A percentile compares a stretch with the other conserved stretches of the same genome.
phyloP scores from a whole-genome alignment of 768 basidiomycete species.

The Leccinum obscurum region DNA sequence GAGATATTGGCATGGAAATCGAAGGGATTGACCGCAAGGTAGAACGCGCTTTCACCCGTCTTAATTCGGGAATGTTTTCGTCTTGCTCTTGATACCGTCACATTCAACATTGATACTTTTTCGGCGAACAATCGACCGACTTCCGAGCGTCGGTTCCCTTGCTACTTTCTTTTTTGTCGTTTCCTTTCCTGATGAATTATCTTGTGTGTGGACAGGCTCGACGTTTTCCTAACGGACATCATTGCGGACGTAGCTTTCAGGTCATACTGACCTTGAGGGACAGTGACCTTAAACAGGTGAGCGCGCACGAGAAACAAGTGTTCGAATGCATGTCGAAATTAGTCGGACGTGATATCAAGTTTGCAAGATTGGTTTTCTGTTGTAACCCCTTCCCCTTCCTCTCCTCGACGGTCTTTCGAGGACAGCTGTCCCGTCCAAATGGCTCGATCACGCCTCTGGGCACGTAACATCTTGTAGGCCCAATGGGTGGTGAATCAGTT shows the following conservation, averaged over 20 bases:
- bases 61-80: not conserved
- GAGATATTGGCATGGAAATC: too few species aligned
- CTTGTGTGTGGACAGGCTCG: not conserved
- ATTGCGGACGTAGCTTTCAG: constrained; percentile 6
- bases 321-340: constrained; percentile 30
- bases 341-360: constrained; percentile 33
- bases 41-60: not conserved
- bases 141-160: not conserved
- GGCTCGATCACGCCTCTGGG: too few species aligned
- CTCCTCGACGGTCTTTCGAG: too few species aligned
- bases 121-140: constrained; percentile 6
- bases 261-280: constrained; percentile 1
- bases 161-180: too few species aligned
- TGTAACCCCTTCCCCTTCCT: too few species aligned
- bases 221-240: constrained; percentile 11
- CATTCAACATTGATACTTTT: constrained; percentile 22
- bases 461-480: constrained; percentile 28
- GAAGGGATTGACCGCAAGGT: constrained; percentile 29
- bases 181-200: not conserved
- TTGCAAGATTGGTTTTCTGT: constrained; percentile 22
- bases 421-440: not conserved
- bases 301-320: too few species aligned
- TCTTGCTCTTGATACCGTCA: not conserved
- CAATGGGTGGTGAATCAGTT: constrained; percentile 49
- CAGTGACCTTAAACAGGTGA: constrained; percentile 20